A percentile compares a stretch with the other conserved stretches of the same genome.
These are phyloP conservation scores for Babesia ovata DNA, from an alignment of 169 alveolate species.

Conservation along the genomic window DNA sequence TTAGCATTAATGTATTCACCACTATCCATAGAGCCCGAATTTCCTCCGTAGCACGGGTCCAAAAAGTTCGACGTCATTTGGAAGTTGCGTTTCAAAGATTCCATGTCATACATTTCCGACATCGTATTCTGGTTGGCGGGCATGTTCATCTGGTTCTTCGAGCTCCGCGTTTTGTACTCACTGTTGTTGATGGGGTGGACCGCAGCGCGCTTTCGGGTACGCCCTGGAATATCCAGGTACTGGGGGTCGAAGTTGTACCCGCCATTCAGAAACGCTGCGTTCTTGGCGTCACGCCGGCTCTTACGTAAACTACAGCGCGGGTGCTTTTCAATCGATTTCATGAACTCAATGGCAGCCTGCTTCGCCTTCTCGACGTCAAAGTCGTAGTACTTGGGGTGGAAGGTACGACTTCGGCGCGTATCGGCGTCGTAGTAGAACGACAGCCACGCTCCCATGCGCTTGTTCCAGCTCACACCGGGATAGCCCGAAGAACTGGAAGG, in stretches of 20 bases:
- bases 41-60: constrained; percentile 30
- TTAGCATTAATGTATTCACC: constrained; percentile 5
- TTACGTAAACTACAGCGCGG: constrained; percentile 73
- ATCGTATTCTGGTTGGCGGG: constrained; percentile 2
- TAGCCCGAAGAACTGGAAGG: constrained; percentile 78
- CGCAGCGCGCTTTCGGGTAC: constrained; percentile 26
- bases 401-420: constrained; percentile 80
- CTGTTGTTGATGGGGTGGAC: neutral
- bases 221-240: constrained; percentile 2
- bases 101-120: constrained; percentile 22
- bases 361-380: constrained; percentile 81
- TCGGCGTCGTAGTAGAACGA: constrained; percentile 81
- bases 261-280: constrained; percentile 19
- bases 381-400: constrained; percentile 82
- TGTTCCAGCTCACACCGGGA: constrained; percentile 87
- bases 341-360: constrained; percentile 80
- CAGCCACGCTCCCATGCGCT: constrained; percentile 85
- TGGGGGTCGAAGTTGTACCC: neutral
- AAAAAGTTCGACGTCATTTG: constrained; percentile 12
- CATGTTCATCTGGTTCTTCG: constrained; percentile 3
- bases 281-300: constrained; percentile 57
- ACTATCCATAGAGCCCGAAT: constrained; percentile 7
- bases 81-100: constrained; percentile 12
- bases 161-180: constrained; percentile 10
- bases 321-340: constrained; percentile 76